Evolutionary conservation across 208 protist species (phyloP), one percentile per base, ranked within the genome.

Genomic region (Trypanosomatidae sp.): DNA sequence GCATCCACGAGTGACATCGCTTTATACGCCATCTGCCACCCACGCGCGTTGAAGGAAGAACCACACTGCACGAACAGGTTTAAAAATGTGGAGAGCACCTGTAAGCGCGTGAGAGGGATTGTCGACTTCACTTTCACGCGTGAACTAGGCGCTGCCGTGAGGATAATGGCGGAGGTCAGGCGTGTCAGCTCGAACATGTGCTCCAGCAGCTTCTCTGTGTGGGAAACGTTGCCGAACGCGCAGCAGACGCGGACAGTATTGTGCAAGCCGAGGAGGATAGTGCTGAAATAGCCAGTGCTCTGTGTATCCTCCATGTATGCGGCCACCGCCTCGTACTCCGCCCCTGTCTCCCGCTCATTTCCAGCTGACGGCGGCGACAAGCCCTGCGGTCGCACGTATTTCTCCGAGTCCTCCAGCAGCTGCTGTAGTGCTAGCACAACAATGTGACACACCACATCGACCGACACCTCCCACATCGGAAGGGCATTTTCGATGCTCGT

Each of bases 381-480:
- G 1, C n/a, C 5, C 59, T 66, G 47, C 53, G 77, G 73, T 7
- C 69, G 80, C 36, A 77, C 75, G 72, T 86, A 88, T 28, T 68
- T 69, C 74, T 92, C 84, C 19, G 87, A 74, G 17, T 83, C 78
- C 30, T 85, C 82, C 19, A 82, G 80, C 17, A 92, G 44, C 50
- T 81, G 77, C 9, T 76, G 72, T 33, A 92, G 64, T 4, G 85
- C 75, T 25, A 75, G 65, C 39, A 89, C 58, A 33, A 88, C 76
- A 15, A 82, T 65, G 66, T 76, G 69, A 43, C 79, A 84, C 46
- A 88, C 47, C 8, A 88, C 41, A 60, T 87, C 82, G 49, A 92
- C 87, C 33, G 91, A 90, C 44, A 96, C 81, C 33, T 89, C 85
- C 89, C 91, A 96, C 91, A 96, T 96, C n/a, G 89, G 91, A 58